Conservation (phyloP, 202 grass and related monocot species). For the Zoysia matrella region DNA sequence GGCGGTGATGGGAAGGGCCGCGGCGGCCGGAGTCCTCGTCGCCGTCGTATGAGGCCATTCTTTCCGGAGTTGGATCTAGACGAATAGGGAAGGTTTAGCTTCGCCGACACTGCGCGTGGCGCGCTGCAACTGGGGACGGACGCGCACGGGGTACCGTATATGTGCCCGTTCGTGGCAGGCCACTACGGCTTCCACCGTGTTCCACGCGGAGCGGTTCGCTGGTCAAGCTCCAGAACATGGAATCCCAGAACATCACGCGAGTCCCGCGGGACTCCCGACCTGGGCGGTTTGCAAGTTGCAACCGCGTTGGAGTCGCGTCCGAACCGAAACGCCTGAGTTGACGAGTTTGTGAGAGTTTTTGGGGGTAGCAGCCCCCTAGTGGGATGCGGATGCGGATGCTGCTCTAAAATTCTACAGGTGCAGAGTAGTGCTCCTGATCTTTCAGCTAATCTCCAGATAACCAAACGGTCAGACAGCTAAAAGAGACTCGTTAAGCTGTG, state of each 20-base stretch:
- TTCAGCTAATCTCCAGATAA: neutral
- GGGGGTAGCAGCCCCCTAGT: no score
- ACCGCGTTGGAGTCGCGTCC: neutral
- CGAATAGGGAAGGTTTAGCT: neutral
- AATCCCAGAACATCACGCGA: no score
- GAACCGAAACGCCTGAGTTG: no score
- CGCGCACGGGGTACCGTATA: neutral
- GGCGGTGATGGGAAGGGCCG: conserved; percentile 31
- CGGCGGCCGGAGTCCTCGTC: conserved; percentile 28
- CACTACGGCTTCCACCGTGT: neutral
- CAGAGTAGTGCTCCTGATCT: neutral
- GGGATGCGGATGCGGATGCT: no score
- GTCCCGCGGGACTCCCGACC: no score
- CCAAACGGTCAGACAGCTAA: neutral
- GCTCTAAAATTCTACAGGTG: neutral
- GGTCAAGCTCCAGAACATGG: neutral
- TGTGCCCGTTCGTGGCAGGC: neutral
- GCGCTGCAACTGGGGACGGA: neutral
- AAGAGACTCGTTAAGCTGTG: neutral
- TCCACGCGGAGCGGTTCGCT: neutral
- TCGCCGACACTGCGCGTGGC: neutral
- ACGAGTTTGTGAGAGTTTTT: no score
- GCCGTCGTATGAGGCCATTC: conserved; percentile 60
- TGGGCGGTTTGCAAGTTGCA: neutral
- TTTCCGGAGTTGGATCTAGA: conserved; percentile 28